These are phyloP conservation scores for Teunomyces tritomae DNA, from an alignment of 805 yeast genomes.

Conservation along the genomic window DNA sequence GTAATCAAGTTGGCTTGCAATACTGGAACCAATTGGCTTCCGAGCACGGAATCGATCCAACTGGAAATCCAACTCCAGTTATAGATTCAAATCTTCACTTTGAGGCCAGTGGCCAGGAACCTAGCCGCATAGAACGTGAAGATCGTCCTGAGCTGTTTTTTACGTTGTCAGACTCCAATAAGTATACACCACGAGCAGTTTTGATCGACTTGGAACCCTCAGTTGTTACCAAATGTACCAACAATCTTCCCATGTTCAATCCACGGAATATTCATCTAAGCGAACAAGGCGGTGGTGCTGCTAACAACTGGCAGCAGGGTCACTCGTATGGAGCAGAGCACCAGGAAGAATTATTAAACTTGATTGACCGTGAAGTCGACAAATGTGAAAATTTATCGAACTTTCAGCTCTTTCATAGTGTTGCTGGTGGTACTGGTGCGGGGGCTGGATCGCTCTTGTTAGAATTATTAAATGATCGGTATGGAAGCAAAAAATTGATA, in stretches of 20 bases:
- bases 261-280: conserved; percentile 79
- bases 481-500: conserved; percentile 71
- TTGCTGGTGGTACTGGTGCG: conserved; percentile 98
- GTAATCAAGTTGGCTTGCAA: conserved; percentile 90
- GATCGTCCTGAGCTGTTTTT: conserved; percentile 87
- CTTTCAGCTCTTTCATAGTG: conserved; percentile 87
- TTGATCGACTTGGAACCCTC: conserved; percentile 89
- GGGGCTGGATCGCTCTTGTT: conserved; percentile 86
- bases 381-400: conserved; percentile 87
- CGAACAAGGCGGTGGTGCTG: conserved; percentile 89
- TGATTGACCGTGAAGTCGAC: conserved; percentile 87
- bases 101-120: conserved; percentile 13
- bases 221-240: conserved; percentile 64
- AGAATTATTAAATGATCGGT: conserved; percentile 77
- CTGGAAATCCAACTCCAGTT: conserved; percentile 50
- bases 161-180: conserved; percentile 66
- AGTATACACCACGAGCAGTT: conserved; percentile 86
- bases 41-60: conserved; percentile 80
- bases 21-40: conserved; percentile 87
- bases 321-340: conserved; percentile 68
- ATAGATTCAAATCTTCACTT: conserved; percentile 16
- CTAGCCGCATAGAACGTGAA: conserved; percentile 27
- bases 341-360: conserved; percentile 71
- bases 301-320: conserved; percentile 94
- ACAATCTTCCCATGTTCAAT: conserved; percentile 64